Base-by-base conservation (phyloP, 495 filamentous ascomycete species). In the Podospora sp. region DNA sequence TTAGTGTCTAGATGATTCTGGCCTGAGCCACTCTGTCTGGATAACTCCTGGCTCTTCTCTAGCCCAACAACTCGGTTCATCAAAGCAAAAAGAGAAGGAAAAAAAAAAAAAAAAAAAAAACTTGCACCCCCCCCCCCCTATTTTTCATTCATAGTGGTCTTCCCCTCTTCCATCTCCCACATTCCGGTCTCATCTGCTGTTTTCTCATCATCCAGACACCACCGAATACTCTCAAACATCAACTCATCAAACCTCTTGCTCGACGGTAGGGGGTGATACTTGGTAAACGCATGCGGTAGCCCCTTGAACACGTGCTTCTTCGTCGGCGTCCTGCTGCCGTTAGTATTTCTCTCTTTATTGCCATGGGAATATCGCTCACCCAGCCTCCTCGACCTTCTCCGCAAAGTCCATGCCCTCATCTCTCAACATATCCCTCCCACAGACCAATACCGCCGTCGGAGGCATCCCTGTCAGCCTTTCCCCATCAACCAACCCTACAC, bases 371-470 rank as follows among this genome's bases (percentile, higher is more conserved):
- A 35, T 1, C n/a, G 21, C 82, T 74, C 72, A 85, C 83, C 81
- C 80, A 69, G 77, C 78, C 66, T 78, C 79, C 61, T 72, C 77
- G 14, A 86, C 69, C 63, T 81, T 71, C 73, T 79, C 75, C 21
- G 76, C 80, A 69, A 75, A 84, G 56, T 78, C 72, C 21, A 86
- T 53, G 7, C 72, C 82, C 72, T 85, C 80, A 66, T 84, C 82
- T 8, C 83, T 72, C 26, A 85, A 71, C 6, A 78, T 77, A 71
- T 85, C 82, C 72, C 74, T 71, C 0, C 83, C 84, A 0, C 79
- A 73, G 62, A 85, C 71, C 11, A 82, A 75, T 69, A 86, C 78
- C 12, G 74, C 76, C 11, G 82, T 77, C 3, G 76, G 77, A 24
- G 83, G 83, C 62, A 82, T 68, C 5, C 77, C 75, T 59, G 63